Conservation (phyloP, 768 basidiomycete genomes). For the Pleurotus pulmonarius region DNA sequence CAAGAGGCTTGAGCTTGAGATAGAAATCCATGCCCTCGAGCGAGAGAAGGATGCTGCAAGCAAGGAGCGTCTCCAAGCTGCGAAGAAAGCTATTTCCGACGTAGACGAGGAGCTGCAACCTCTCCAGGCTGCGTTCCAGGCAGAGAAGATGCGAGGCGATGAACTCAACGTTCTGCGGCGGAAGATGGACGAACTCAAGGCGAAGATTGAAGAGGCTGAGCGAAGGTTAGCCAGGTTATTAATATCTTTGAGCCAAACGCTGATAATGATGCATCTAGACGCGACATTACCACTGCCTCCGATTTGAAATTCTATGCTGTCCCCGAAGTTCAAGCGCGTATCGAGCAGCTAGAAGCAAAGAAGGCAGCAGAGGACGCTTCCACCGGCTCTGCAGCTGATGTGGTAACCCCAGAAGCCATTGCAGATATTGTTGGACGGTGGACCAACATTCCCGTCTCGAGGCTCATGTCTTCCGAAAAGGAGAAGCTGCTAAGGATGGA, state of each 20-base stretch:
- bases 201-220: conserved; percentile 92
- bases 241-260: neutral
- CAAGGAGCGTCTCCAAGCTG: conserved; percentile 72
- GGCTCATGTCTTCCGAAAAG: conserved; percentile 83
- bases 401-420: conserved; percentile 85
- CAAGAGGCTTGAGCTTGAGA: conserved; percentile 83
- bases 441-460: conserved; percentile 89
- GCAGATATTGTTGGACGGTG: conserved; percentile 92
- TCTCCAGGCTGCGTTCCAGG: conserved; percentile 81
- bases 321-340: conserved; percentile 76
- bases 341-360: conserved; percentile 57
- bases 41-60: conserved; percentile 89
- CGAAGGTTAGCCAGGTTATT: conserved; percentile 49
- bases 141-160: conserved; percentile 78
- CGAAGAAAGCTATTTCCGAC: conserved; percentile 76
- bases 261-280: conserved; percentile 28
- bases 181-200: conserved; percentile 86
- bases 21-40: conserved; percentile 93
- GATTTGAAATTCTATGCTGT: conserved; percentile 91
- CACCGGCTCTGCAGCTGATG: conserved; percentile 55
- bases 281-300: conserved; percentile 73
- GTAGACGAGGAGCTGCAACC: conserved; percentile 84
- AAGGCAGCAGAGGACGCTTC: conserved; percentile 66
- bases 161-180: conserved; percentile 73
- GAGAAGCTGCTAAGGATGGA: conserved; percentile 90